A percentile compares a stretch with the other conserved stretches of the same genome.
Evolutionary conservation across 805 yeast species (phyloP).

Genomic region (Scheffersomyces spartinae): DNA sequence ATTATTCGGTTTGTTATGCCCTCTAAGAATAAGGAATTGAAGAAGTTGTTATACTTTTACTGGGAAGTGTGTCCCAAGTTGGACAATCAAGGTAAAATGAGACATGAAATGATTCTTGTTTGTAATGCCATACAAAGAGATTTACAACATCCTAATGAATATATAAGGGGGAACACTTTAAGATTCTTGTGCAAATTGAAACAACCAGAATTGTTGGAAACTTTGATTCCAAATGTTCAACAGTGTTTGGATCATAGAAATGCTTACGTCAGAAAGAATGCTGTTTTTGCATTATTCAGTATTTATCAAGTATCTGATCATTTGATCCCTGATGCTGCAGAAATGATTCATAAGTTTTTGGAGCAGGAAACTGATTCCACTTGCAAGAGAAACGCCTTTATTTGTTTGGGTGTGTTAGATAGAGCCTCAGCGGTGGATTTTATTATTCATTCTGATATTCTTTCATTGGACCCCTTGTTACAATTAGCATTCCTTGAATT

Average conservation of each 20-base stretch:
- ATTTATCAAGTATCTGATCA: constrained; percentile 76
- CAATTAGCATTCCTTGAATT: constrained; percentile 89
- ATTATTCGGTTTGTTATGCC: constrained; percentile 97
- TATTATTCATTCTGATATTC: constrained; percentile 56
- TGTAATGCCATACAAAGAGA: constrained; percentile 97
- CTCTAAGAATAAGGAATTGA: constrained; percentile 77
- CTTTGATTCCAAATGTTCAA: constrained; percentile 86
- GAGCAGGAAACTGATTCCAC: constrained; percentile 82
- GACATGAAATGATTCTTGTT: constrained; percentile 96
- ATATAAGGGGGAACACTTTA: constrained; percentile 88
- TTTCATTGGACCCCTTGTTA: constrained; percentile 64
- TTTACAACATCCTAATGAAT: constrained; percentile 96
- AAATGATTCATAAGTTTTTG: constrained; percentile 61
- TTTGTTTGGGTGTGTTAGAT: constrained; percentile 71
- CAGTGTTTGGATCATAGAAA: constrained; percentile 91
- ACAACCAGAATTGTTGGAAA: constrained; percentile 91
- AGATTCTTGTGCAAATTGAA: constrained; percentile 82
- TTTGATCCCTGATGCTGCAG: constrained; percentile 92
- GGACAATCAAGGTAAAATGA: constrained; percentile 79
- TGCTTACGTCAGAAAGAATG: constrained; percentile 95
- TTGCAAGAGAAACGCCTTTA: constrained; percentile 91
- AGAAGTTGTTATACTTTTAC: constrained; percentile 85
- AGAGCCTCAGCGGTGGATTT: constrained; percentile 77
- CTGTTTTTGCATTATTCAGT: constrained; percentile 80
- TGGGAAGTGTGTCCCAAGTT: constrained; percentile 97